Evolutionary conservation across 2,329 filamentous ascomycete genomes (phyloP), one percentile per base, ranked within the genome.

Genomic region (Fusarium ramigenum): DNA sequence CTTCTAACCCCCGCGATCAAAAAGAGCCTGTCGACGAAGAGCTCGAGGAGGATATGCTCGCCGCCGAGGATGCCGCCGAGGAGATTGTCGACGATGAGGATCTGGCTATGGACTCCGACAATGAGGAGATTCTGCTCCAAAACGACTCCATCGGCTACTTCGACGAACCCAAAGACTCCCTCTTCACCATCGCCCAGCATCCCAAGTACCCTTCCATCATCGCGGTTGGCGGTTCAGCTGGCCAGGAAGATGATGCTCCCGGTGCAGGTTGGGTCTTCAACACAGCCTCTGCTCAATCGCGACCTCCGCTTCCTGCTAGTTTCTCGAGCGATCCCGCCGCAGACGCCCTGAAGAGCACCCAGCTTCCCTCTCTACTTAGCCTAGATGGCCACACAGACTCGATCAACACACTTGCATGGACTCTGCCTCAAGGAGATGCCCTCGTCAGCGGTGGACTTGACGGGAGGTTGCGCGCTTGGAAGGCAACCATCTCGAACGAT

Each of bases 91-190:
- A 78, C 39, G 91, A 90, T 68, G 91, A 89, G 57, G 93, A 97
- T 80, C 87, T 93, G 60, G 89, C 89, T 47, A 97, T 97, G 94
- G 94, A 96, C 79, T 93, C 91, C 8, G 89, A 89, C 67, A 90
- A 91, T 60, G 92, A 93, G 76, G 94, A 96, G 81, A 90, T 98
- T 46, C 84, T 90, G 46, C 87, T 98, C 11, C 90, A 96, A 72
- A 99, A 98, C 86, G 96, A 99, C 87, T 97, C 94, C 74, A 87
- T 92, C 75, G 96, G 94, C 68, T 96, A 97, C 86, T 98, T 98
- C 80, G 96, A 98, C 85, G 83, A 85, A 40, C 94, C 98, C 85
- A 93, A 91, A 77, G 95, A 98, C 87, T 95, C 93, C 69, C 93
- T 99, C 79, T 99, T 98, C 86, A 91, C 93, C 83, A 96, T 99